Evolutionary conservation across 306 rosid species (phyloP), one percentile per base, ranked within the genome.

Genomic region (Delonix regia): DNA sequence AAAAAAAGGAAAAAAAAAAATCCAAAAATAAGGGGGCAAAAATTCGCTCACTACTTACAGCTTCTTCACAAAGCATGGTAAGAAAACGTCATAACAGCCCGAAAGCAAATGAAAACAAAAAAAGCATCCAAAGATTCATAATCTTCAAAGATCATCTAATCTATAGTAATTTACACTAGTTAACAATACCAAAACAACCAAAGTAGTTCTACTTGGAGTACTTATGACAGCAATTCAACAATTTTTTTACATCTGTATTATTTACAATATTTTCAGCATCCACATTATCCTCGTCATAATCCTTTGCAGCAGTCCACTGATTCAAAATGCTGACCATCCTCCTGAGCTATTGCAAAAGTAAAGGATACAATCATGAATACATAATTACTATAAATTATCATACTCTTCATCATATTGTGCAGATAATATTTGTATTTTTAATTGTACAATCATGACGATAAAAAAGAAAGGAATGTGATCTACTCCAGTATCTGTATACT

Each of bases 251-350:
- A 47, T 80, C 83, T 10, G 71, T 72, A 73, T 85, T 82, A 57
- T 78, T 81, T 21, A 76, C 73, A 45, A 36, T 19, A 81, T 41
- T 71, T 59, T 78, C 81, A 15, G 62, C 86, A 27, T 45, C 63
- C 65, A 63, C 66, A 28, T 77, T 73, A 69, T 49, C 82, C 56
- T 80, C 72, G 39, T 56, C 27, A 36, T 51, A 60, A 78, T 87
- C 88, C 78, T 80, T 89, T 47, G 73, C 79, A 75, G 90, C 84
- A 73, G 80, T 83, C 99, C 97, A 89, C 11, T 73, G 90, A 80
- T 87, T 85, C 83, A 92, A 81, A 80, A 95, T 88, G 81, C 83
- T 39, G 82, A 85, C 85, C 55, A 92, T 91, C 87, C 88, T 88
- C 84, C 84, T 77, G 41, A 89, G 88, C 98, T 95, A 83, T 56